phyloP scores from a whole-genome alignment of 139 green algal species.

The Micromonas commoda region DNA sequence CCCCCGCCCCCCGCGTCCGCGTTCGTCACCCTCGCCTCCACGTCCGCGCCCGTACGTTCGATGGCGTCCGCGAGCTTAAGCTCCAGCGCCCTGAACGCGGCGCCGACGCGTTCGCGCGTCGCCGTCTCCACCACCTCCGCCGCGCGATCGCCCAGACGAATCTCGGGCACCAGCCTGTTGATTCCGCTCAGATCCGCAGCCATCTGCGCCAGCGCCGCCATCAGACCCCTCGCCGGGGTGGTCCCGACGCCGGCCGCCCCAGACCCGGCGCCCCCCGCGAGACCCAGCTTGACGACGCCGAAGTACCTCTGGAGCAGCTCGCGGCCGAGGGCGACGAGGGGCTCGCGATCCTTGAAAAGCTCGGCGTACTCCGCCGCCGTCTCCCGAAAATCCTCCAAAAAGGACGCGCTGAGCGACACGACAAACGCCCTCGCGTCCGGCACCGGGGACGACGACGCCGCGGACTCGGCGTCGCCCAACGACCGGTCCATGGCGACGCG shows the following conservation, averaged over 20 bases:
- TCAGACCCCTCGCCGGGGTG: neutral
- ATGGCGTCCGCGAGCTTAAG: neutral
- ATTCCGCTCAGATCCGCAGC: slow-evolving; percentile 2
- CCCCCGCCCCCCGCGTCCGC: neutral
- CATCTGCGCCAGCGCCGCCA: neutral
- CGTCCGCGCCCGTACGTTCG: too few species aligned
- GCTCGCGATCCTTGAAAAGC: neutral
- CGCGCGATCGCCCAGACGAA: neutral
- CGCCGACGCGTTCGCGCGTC: neutral
- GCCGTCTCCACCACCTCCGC: slow-evolving; percentile 1
- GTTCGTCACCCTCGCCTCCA: neutral
- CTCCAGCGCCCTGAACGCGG: neutral
- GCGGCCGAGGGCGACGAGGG: neutral
- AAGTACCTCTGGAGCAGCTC: neutral
- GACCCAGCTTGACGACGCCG: neutral
- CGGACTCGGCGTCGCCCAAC: neutral
- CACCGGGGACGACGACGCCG: neutral
- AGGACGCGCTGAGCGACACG: neutral
- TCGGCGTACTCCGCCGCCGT: neutral
- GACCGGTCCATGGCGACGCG: neutral
- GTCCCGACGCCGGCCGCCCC: neutral
- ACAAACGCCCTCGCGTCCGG: neutral
- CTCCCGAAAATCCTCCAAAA: neutral
- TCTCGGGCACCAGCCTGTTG: slow-evolving; percentile 10
- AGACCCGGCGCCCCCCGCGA: neutral